Base-by-base conservation (phyloP, 768 basidiomycete genomes). In the Kwoniella europaea region DNA sequence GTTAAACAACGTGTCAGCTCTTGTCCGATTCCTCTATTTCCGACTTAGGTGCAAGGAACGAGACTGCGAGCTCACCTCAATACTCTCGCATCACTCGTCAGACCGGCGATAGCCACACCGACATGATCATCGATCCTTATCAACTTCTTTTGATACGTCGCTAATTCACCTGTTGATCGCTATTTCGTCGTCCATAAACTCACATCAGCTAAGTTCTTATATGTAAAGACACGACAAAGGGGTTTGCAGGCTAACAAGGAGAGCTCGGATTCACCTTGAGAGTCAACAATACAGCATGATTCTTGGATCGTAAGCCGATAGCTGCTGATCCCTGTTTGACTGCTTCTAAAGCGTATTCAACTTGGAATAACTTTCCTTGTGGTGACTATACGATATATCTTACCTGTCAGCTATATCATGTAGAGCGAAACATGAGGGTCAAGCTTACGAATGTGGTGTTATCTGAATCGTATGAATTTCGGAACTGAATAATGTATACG, bases 301-400 rank as follows among this genome's bases (percentile, higher is more conserved):
- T 97, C 86, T 95, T 94, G 65, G 94, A 96, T 76, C 94, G 88
- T 79, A 99, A 84, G 63, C 97, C 97, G 57, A 99, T 95, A 53
- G 94, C 95, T n/a, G 97, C 97, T 70, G 95, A 98, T 73, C 97
- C 97, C 82, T 98, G 97, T 87, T 99, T 99, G 76, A 99, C 96
- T 69, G 97, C 97, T 85, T 99, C 97, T 65, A 98, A 90, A 1
- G 97, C 95, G 88, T 99, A 97, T 85, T 97, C 95, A 76, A 97
- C 94, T 83, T 97, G 93, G 84, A 98, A 96, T 63, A 98, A 88
- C 53, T 96, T 91, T 69, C 96, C 94, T 87, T 97, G 96, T 0
- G 95, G 96, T 54, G 77, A 79, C 80, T 80, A 62, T 13, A 50
- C 10, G 41, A 20, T 13, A 55, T 16, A 6, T 16, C 7, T 59